Evolutionary conservation across 2,329 filamentous ascomycete species (phyloP), one percentile per base, ranked within the genome.

Genomic region (Neurospora sp.): DNA sequence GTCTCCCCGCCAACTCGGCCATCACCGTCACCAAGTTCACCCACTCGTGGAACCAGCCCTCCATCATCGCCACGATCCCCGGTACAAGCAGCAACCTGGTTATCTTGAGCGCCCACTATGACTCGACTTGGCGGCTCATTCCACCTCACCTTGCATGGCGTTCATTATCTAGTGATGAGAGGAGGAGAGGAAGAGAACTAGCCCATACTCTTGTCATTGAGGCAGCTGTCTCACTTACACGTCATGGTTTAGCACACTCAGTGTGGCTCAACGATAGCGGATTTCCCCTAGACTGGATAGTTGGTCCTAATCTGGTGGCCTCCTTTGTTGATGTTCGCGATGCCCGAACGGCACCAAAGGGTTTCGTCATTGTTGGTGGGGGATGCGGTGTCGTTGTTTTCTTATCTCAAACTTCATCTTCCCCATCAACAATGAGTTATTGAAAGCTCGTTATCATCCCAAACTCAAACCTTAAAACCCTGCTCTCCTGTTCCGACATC

Each of bases 11-110:
- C 52, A 83, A 83, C 75, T 72, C 81, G 1, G 76, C 79, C 33
- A 83, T 83, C 66, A 80, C 78, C 0, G 81, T 81, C 8, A 76
- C 77, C 23, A 76, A 81, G 68, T 81, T 84, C 72, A 77, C 79
- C 1, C 82, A 85, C 74, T 72, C 70, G 3, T 78, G 79, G 76
- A 80, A 79, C 74, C 83, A 85, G 74, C 80, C 82, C 0, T 84
- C 82, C 19, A 77, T 85, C 73, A 84, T 85, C 69, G 83, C 81
- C 28, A 79, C 76, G 67, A 81, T 85, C 41, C 82, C 83, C 1
- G 83, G 83, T 57, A 75, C 76, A 46, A 79, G 74, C 71, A 75
- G 76, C 40, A 75, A 79, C 39, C 75, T 81, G 2, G 67, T 81
- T 73, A 73, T 76, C 69, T 76, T 82, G 12, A 76, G 78, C 15